phyloP scores from a whole-genome alignment of 306 rosid species.

The Mimosa bimucronata region DNA sequence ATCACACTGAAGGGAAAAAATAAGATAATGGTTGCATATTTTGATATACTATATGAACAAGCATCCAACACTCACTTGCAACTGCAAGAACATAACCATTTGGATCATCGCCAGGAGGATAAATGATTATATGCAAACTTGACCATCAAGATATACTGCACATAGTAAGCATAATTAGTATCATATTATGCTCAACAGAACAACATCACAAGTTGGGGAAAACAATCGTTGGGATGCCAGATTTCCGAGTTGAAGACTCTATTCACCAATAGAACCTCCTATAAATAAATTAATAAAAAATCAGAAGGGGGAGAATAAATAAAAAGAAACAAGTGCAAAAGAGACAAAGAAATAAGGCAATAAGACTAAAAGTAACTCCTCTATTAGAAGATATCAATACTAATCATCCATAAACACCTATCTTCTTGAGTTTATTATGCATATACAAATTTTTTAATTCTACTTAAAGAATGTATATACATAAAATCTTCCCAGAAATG shows the following conservation, averaged over 20 bases:
- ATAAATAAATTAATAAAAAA: too few relatives aligned
- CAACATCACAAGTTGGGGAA: neutral
- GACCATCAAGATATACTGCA: constrained; percentile 92
- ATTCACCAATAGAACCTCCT: too few relatives aligned
- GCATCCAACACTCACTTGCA: constrained; percentile 99
- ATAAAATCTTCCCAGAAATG: too few relatives aligned
- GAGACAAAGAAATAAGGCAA: too few relatives aligned
- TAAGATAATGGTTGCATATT: neutral
- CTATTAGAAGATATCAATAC: too few relatives aligned
- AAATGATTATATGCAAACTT: constrained; percentile 94
- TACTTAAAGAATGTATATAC: too few relatives aligned
- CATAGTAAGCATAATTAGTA: constrained; percentile 26
- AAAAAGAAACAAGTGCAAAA: too few relatives aligned
- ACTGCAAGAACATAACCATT: constrained; percentile 98
- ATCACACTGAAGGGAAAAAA: neutral
- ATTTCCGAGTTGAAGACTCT: constrained; percentile 80
- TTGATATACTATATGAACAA: constrained; percentile 84
- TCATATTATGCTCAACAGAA: neutral
- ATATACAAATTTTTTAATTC: too few relatives aligned
- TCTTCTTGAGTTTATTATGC: too few relatives aligned
- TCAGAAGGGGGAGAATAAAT: too few relatives aligned
- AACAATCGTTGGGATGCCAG: constrained; percentile 97
- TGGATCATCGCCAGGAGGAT: constrained; percentile 97
- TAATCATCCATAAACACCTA: too few relatives aligned
- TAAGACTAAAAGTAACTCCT: too few relatives aligned